Evolutionary conservation across 768 basidiomycete species (phyloP), one percentile per base, ranked within the genome.

Genomic region (Russula olivacea): DNA sequence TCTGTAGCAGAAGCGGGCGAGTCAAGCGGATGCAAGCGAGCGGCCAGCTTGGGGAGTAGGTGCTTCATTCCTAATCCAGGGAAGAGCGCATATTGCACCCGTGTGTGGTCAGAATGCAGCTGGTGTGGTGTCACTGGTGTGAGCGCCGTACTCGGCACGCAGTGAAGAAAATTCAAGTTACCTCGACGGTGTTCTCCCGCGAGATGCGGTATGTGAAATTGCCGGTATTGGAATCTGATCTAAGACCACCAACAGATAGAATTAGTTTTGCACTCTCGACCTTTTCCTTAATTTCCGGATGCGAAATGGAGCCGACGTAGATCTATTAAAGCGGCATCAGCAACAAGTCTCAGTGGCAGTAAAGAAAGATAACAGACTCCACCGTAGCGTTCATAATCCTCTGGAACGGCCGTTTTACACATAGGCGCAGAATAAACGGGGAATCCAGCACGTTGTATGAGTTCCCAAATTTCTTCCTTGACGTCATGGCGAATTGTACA

Each of bases 201-300:
- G 86, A 83, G 51, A 88, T 85, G 55, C 81, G 82, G 69, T 89
- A 91, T 0, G 88, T 87, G 74, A 92, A 93, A 72, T 88, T 88
- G 36, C 91, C 93, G 1, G 89, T 91, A 73, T 95, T 95, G 78
- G 91, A 93, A 72, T 95, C 92, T 51, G 81, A 84, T 71, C 82
- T 83, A 55, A 91, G 75, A 1, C 76, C 74, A 4, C 91, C 90
- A 61, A 95, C 76, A 14, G 88, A 88, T 14, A 95, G 70, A 55
- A 91, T 84, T 47, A 94, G 76, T 66, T 86, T 88, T 4, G 91
- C 85, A 2, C 71, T 76, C 73, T 95, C 92, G 32, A 94, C 84
- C 64, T 79, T 83, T 58, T 85, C 81, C 73, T 84, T 87, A 66
- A 92, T 76, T 28, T 76, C 79, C 0, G 87, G 86, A 48, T 81